These are phyloP conservation scores for Bisporella sp. DNA, from an alignment of 2,329 filamentous ascomycete genomes.

Conservation along the genomic window DNA sequence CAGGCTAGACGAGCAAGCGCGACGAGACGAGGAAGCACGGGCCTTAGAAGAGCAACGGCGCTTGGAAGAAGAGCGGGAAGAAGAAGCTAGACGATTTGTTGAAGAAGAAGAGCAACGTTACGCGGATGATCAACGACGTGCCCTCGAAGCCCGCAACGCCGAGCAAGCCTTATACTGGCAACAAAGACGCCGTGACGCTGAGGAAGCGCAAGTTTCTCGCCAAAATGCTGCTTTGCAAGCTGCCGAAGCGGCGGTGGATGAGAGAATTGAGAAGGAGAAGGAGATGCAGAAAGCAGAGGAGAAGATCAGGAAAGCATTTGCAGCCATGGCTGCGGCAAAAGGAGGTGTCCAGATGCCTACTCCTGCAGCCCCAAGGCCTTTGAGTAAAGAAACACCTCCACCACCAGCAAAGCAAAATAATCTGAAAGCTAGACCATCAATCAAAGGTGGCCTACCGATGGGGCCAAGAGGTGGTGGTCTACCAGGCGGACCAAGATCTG, in stretches of 20 bases:
- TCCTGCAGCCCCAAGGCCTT: not conserved
- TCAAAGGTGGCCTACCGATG: conserved; percentile 6
- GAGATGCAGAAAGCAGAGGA: conserved; percentile 11
- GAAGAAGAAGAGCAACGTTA: conserved; percentile 4
- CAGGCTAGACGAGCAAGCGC: not conserved
- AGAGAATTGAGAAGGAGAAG: conserved; percentile 8
- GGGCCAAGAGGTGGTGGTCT: conserved; percentile 3
- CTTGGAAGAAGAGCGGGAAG: not conserved
- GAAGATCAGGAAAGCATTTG: conserved; percentile 11
- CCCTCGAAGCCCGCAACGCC: not conserved
- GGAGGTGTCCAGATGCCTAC: not conserved
- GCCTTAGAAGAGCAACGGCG: not conserved
- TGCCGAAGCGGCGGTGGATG: conserved; percentile 1
- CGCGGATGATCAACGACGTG: not conserved
- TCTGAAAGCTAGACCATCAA: not conserved
- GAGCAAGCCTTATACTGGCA: not conserved
- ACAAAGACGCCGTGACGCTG: not conserved
- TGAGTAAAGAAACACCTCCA: not conserved
- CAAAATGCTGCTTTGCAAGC: not conserved
- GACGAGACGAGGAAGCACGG: conserved; percentile 1
- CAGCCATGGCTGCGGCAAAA: conserved; percentile 9
- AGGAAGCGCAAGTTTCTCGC: not conserved
- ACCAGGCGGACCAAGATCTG: conserved; percentile 3
- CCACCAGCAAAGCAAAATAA: not conserved
- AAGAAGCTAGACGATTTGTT: conserved; percentile 1